Percentiles rank a stretch among this genome's conserved stretches.
Conservation (phyloP, 1,284 basidiomycete genomes). For the Phellinidium pouzarii region DNA sequence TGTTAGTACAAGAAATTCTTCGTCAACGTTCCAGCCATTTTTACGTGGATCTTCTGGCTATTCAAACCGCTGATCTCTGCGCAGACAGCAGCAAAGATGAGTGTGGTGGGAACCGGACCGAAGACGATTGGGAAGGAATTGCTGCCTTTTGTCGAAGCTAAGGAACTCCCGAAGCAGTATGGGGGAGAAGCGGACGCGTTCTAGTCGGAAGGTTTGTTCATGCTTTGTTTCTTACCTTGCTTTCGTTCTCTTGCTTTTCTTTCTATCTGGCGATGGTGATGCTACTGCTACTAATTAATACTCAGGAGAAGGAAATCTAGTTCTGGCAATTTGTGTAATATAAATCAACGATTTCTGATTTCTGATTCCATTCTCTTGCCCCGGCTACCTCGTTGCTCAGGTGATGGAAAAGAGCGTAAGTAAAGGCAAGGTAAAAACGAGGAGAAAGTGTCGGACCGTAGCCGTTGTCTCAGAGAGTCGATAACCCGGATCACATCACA, state of each 20-base stretch:
- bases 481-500: too few relatives aligned
- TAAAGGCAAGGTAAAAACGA: too few relatives aligned
- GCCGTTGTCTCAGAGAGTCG: too few relatives aligned
- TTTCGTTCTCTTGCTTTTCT: background rate
- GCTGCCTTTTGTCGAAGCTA: slow-evolving; percentile 42
- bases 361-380: background rate
- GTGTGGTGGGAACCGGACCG: slow-evolving; percentile 60
- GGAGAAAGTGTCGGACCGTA: too few relatives aligned
- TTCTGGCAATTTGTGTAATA: background rate
- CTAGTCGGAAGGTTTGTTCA: background rate
- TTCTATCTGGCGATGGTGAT: too few relatives aligned
- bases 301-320: background rate
- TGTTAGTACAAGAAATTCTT: slow-evolving; percentile 69
- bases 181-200: slow-evolving; percentile 48
- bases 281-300: too few relatives aligned
- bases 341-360: background rate
- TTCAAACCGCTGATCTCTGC: slow-evolving; percentile 69
- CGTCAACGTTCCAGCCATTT: slow-evolving; percentile 65
- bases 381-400: background rate
- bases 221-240: background rate
- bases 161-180: slow-evolving; percentile 58
- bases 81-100: slow-evolving; percentile 69
- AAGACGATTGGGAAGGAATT: slow-evolving; percentile 53
- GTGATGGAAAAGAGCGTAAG: too few relatives aligned
- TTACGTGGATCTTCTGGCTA: slow-evolving; percentile 78